phyloP scores from a whole-genome alignment of 257 asterid species.

The Gynochthodes officinalis region DNA sequence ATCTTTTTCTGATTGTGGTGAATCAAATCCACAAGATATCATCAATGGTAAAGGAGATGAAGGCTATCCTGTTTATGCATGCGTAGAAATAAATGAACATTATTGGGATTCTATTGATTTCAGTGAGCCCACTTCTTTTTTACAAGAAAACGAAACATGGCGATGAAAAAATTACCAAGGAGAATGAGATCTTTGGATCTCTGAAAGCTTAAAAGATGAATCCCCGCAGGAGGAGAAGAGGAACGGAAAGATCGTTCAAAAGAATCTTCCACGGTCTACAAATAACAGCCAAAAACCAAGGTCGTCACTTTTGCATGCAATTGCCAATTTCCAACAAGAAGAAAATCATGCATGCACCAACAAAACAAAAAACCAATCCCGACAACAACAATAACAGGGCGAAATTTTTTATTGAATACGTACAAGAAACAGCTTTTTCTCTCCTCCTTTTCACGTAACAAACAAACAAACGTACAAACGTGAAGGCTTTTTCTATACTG shows the following conservation, averaged over 20 bases:
- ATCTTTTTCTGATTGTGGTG: background rate
- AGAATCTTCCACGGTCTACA: background rate
- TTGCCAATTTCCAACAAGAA: background rate
- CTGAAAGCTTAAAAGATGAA: background rate
- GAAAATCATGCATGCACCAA: background rate
- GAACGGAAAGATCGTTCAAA: background rate
- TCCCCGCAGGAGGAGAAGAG: too few species aligned
- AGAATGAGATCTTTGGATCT: background rate
- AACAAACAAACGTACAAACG: background rate
- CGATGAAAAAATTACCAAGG: too few species aligned
- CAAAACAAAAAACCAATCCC: too few species aligned
- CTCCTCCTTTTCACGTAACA: too few species aligned
- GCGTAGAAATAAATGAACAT: background rate
- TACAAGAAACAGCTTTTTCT: background rate
- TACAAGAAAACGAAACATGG: too few species aligned
- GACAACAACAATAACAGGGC: too few species aligned
- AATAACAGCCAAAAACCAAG: too few species aligned
- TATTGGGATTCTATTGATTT: background rate
- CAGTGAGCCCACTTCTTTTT: background rate
- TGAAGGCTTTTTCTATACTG: background rate
- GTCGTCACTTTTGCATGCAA: constrained; percentile 17
- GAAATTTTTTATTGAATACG: background rate
- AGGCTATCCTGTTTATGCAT: background rate
- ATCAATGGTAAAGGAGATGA: background rate
- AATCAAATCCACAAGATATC: background rate